Base-by-base conservation (phyloP, 1,139 yeast genomes). In the Diutina rugosa region DNA sequence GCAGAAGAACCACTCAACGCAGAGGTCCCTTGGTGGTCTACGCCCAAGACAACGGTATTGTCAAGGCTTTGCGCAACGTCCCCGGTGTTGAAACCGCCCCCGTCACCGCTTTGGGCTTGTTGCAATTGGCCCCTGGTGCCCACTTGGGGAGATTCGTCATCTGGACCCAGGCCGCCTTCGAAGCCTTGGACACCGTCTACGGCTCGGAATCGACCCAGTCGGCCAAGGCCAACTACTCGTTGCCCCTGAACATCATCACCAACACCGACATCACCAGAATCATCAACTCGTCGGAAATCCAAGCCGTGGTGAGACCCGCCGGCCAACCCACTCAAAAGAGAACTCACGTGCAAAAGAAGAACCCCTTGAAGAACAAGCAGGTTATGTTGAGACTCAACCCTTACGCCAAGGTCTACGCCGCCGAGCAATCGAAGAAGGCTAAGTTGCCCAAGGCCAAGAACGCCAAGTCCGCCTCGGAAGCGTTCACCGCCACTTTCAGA, bases 111-210 rank as follows among this genome's bases (percentile, higher is more conserved):
- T 85, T 93, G 74, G 95, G 95, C 81, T 84, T 95, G 73, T 88
- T 95, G 77, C 98, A 93, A 84, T 88, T 93, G 74, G 99, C 99
- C 69, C 99, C 99, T 78, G 99, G 99, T 87, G 96, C 98, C 74
- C 99, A 93, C 85, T 84, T 93, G 72, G 99, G 99, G 82, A 91
- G 99, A 85, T 93, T 93, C 74, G 87, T 95, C 74, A 89, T 93
- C 90, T 93, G 99, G 99, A 91, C 99, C 73, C 96, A 90, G 82
- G 81, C 90, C 76, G 99, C 99, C 73, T 90, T 93, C 78, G 88
- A 91, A 75, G 86, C 93, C 72, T 86, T 93, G 74, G 99, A 93
- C 83, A 81, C 93, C 67, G 88, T 95, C 82, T 93, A 95, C 95
- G 96, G 96, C 76, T 84, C 97, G 66, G 95, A 87, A 73, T 76